Percentiles rank a stretch among this genome's conserved stretches.
These are phyloP conservation scores for Colletotrichum lupini DNA, from an alignment of 2,329 filamentous ascomycete species.

Conservation along the genomic window DNA sequence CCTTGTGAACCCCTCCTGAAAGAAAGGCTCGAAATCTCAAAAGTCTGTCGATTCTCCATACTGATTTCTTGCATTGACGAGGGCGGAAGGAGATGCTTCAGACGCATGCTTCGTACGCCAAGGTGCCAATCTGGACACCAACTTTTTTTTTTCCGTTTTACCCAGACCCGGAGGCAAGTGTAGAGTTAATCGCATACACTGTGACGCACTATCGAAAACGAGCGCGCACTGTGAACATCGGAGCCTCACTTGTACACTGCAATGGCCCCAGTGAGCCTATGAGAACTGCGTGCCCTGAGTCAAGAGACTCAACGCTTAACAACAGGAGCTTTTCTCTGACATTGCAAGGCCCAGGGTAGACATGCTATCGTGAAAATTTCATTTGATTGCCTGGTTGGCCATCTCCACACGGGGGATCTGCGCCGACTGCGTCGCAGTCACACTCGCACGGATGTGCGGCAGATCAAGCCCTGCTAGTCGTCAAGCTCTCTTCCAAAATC, in stretches of 20 bases:
- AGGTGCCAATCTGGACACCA: constrained; percentile 19
- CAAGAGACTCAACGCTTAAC: constrained; percentile 14
- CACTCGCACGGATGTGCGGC: constrained; percentile 30
- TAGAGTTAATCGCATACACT: constrained; percentile 24
- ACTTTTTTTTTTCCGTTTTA: background rate
- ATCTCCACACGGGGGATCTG: constrained; percentile 34
- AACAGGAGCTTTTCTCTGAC: constrained; percentile 33
- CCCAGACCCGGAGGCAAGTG: constrained; percentile 19
- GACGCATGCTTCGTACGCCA: constrained; percentile 10
- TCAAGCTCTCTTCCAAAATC: constrained; percentile 75
- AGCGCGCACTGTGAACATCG: constrained; percentile 15
- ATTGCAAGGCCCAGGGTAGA: constrained; percentile 19
- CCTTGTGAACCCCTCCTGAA: constrained; percentile 7
- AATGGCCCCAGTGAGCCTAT: background rate
- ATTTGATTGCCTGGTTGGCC: constrained; percentile 21
- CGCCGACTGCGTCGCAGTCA: constrained; percentile 16
- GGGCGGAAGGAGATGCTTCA: background rate
- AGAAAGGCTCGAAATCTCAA: background rate
- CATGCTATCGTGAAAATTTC: constrained; percentile 7
- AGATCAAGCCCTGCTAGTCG: constrained; percentile 48
- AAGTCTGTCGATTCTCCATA: background rate
- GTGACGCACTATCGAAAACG: background rate
- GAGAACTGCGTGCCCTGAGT: constrained; percentile 14
- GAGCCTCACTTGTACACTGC: background rate
- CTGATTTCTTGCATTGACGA: constrained; percentile 3